Percentiles rank a stretch among this genome's conserved stretches.
phyloP scores from a whole-genome alignment of 805 yeast species.

The Candida alai region DNA sequence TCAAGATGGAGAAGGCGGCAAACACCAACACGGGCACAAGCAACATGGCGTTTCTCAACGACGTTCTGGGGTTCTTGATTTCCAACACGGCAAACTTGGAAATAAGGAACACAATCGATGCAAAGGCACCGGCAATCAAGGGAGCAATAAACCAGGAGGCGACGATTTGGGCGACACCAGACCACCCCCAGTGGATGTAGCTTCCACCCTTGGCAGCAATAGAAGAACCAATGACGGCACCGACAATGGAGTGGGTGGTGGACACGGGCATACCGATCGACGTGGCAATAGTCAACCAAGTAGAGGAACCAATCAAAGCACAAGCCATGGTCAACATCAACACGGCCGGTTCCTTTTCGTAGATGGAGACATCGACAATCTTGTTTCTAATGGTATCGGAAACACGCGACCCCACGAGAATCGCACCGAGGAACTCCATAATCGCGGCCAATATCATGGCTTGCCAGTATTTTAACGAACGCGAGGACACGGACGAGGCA shows the following conservation, averaged over 20 bases:
- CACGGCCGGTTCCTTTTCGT: conserved; percentile 58
- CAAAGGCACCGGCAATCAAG: conserved; percentile 58
- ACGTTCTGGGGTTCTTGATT: conserved; percentile 39
- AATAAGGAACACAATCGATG: conserved; percentile 53
- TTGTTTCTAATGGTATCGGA: conserved; percentile 67
- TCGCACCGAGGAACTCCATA: conserved; percentile 74
- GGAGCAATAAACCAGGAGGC: conserved; percentile 86
- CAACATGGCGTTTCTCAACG: conserved; percentile 51
- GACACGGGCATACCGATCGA: conserved; percentile 72
- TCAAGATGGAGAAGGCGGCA: conserved; percentile 55
- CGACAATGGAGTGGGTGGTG: conserved; percentile 75
- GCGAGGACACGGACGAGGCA: conserved; percentile 71
- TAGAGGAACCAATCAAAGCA: conserved; percentile 70
- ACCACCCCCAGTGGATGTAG: conserved; percentile 72
- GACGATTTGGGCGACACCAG: conserved; percentile 64
- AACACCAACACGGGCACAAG: conserved; percentile 61
- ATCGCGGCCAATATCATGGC: conserved; percentile 70
- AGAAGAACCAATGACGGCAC: conserved; percentile 71
- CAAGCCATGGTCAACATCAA: conserved; percentile 72
- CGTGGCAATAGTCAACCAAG: conserved; percentile 69
- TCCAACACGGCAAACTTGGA: conserved; percentile 63
- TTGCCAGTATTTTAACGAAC: conserved; percentile 67
- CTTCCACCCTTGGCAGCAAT: conserved; percentile 66
- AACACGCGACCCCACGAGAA: conserved; percentile 69
- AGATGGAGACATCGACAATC: conserved; percentile 51